Percentiles rank a stretch among this genome's conserved stretches.
These are phyloP conservation scores for Cladosporium sp. DNA, from an alignment of 2,329 filamentous ascomycete species.

Conservation along the genomic window DNA sequence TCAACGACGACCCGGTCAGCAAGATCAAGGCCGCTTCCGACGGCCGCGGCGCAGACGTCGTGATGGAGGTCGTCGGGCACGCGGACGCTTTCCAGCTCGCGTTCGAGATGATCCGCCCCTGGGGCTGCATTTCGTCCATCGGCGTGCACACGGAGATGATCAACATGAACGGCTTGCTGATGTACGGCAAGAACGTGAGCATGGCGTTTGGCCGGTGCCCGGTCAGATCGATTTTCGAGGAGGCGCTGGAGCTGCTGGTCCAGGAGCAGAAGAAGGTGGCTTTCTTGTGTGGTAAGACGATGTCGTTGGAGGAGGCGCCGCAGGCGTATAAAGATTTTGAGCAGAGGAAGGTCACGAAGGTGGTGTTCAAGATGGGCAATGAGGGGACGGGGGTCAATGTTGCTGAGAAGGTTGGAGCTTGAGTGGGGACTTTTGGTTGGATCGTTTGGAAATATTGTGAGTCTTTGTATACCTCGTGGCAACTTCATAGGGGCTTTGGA, in stretches of 20 bases:
- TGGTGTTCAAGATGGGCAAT: slow-evolving; percentile 41
- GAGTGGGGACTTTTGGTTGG: not conserved
- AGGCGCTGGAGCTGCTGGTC: slow-evolving; percentile 40
- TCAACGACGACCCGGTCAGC: slow-evolving; percentile 46
- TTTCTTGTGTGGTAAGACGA: slow-evolving; percentile 50
- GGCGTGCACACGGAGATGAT: slow-evolving; percentile 42
- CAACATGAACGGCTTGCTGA: slow-evolving; percentile 42
- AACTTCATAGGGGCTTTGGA: no score
- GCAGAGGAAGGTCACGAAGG: slow-evolving; percentile 48
- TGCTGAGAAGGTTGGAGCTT: slow-evolving; percentile 3
- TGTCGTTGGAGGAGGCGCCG: slow-evolving; percentile 44
- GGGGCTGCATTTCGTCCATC: slow-evolving; percentile 43
- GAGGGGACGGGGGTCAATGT: slow-evolving; percentile 3
- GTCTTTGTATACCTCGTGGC: no score
- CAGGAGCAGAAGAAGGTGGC: slow-evolving; percentile 45
- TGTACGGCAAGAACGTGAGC: slow-evolving; percentile 46
- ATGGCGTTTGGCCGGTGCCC: slow-evolving; percentile 47
- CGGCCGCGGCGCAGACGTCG: slow-evolving; percentile 76
- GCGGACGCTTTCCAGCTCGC: slow-evolving; percentile 42
- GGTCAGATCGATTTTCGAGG: slow-evolving; percentile 44
- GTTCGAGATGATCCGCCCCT: slow-evolving; percentile 45
- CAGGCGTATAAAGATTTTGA: slow-evolving; percentile 50
- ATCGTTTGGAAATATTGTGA: no score
- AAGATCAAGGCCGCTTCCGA: slow-evolving; percentile 69
- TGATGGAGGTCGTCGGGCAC: slow-evolving; percentile 54